Conservation (phyloP, 106 monocot genomes). For the Amphibolis antarctica region DNA sequence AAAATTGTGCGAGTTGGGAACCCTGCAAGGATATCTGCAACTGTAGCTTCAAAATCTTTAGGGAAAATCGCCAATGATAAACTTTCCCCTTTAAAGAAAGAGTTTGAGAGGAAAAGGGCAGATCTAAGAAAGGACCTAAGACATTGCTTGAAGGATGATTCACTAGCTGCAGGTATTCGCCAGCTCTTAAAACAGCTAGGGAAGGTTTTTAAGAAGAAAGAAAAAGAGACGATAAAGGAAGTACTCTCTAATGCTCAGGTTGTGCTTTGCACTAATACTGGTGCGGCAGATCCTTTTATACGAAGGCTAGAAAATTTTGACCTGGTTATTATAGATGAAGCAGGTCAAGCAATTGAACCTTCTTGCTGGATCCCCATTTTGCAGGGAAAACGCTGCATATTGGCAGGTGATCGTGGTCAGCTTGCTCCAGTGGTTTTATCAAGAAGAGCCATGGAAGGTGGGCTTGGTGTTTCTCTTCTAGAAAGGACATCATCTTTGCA, state of each 20-base stretch:
- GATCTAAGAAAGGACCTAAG: conserved; percentile 89
- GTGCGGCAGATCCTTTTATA: conserved; percentile 74
- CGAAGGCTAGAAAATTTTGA: conserved; percentile 69
- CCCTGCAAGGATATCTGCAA: conserved; percentile 68
- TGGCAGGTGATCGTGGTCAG: conserved; percentile 91
- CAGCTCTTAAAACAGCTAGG: conserved; percentile 94
- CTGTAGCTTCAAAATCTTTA: conserved; percentile 76
- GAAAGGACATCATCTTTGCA: conserved; percentile 66
- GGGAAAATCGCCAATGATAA: conserved; percentile 64
- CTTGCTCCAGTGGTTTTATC: conserved; percentile 88
- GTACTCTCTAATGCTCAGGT: conserved; percentile 69
- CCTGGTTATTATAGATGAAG: conserved; percentile 90
- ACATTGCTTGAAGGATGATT: conserved; percentile 84
- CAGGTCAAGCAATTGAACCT: conserved; percentile 93
- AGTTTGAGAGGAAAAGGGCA: conserved; percentile 82
- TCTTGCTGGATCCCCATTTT: conserved; percentile 92
- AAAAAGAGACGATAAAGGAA: conserved; percentile 78
- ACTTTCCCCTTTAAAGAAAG: conserved; percentile 69
- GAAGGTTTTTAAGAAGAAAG: conserved; percentile 82
- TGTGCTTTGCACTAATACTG: conserved; percentile 81
- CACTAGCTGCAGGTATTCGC: conserved; percentile 84
- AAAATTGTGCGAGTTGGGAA: conserved; percentile 87
- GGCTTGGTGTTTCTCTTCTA: conserved; percentile 75
- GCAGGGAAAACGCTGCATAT: conserved; percentile 78
- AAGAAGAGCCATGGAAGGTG: conserved; percentile 82